Evolutionary conservation across 352 stramenopile genomes (phyloP).

Genomic region (Globisporangium spinosum): DNA sequence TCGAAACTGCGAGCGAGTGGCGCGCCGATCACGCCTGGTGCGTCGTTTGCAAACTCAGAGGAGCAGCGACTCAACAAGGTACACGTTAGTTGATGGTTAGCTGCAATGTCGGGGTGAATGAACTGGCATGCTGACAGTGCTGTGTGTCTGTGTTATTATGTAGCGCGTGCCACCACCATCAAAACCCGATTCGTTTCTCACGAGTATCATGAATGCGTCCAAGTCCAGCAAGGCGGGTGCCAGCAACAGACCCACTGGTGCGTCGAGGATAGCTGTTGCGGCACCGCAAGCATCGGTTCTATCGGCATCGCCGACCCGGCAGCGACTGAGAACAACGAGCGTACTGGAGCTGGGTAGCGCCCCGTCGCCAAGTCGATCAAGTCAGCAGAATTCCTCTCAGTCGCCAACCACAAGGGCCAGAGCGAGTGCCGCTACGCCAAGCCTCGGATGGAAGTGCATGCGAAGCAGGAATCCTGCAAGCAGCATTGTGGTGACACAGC

Average conservation of each 20-base stretch:
- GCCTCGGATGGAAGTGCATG: constrained; percentile 7
- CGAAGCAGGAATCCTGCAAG: background rate
- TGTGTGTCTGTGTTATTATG: background rate
- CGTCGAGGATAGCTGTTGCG: background rate
- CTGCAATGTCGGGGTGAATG: background rate
- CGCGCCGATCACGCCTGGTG: constrained; percentile 12
- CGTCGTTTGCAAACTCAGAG: constrained; percentile 9
- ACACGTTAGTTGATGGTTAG: background rate
- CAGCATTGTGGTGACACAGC: background rate
- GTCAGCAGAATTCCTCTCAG: too few species aligned
- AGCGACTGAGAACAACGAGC: constrained; percentile 9
- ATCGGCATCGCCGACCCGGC: background rate
- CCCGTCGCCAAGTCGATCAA: background rate
- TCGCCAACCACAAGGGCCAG: background rate
- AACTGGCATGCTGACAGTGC: background rate
- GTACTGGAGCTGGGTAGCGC: constrained; percentile 13
- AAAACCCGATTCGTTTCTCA: background rate
- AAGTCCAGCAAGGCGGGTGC: background rate
- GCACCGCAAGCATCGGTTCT: background rate
- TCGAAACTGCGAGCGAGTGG: constrained; percentile 14
- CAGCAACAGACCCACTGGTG: background rate
- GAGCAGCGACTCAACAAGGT: constrained; percentile 16
- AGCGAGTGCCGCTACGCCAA: background rate
- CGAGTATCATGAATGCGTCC: constrained; percentile 1
- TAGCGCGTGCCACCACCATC: constrained; percentile 6